Percentiles rank a stretch among this genome's conserved stretches.
These are phyloP conservation scores for Lodderomyces theae DNA, from an alignment of 1,139 yeast genomes.

Conservation along the genomic window DNA sequence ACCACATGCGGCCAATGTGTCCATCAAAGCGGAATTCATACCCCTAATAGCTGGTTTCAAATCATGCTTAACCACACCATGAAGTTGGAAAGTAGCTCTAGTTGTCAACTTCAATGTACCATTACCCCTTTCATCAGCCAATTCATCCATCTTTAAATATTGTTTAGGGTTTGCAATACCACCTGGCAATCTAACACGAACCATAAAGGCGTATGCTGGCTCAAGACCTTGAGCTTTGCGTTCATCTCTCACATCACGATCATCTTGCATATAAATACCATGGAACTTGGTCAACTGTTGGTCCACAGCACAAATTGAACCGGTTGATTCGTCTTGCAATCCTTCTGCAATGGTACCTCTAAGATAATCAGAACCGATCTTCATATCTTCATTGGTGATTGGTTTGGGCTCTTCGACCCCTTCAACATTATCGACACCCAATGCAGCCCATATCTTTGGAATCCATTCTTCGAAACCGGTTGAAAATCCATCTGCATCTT, in stretches of 20 bases:
- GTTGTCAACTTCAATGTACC: constrained; percentile 94
- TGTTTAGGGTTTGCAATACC: constrained; percentile 86
- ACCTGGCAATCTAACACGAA: constrained; percentile 93
- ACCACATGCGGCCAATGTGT: constrained; percentile 97
- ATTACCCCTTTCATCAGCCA: constrained; percentile 83
- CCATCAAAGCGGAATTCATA: constrained; percentile 86
- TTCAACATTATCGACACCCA: constrained; percentile 80
- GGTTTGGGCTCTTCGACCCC: constrained; percentile 96
- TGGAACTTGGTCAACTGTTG: constrained; percentile 96
- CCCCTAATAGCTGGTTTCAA: constrained; percentile 91
- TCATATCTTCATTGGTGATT: constrained; percentile 93
- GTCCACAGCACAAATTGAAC: constrained; percentile 89
- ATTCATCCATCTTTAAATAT: constrained; percentile 81
- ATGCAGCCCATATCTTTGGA: constrained; percentile 77
- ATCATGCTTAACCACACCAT: constrained; percentile 89
- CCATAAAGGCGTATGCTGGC: constrained; percentile 96
- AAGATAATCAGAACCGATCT: constrained; percentile 76
- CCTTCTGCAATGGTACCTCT: constrained; percentile 95
- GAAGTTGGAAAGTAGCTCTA: constrained; percentile 96
- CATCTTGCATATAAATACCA: constrained; percentile 98
- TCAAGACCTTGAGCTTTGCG: constrained; percentile 90
- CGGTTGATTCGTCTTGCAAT: constrained; percentile 76
- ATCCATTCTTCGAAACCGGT: constrained; percentile 92
- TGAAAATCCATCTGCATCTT: constrained; percentile 92
- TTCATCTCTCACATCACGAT: constrained; percentile 91